Evolutionary conservation across 2,329 filamentous ascomycete species (phyloP).

Genomic region (Xylaria sp.): DNA sequence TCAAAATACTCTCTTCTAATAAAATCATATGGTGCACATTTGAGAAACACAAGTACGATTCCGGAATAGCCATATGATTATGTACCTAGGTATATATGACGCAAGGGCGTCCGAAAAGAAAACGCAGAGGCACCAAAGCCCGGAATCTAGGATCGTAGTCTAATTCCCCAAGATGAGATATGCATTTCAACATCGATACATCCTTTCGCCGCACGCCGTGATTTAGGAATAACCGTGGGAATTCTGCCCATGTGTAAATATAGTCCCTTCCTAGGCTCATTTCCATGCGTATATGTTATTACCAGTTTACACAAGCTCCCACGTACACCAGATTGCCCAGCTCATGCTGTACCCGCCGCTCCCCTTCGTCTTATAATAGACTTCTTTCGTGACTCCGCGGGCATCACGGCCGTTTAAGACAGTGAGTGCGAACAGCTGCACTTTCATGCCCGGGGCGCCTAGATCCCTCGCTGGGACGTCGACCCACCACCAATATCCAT

Average conservation of each 20-base stretch:
- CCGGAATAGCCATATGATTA: not conserved
- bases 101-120: not conserved
- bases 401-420: constrained; percentile 59
- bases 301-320: constrained; percentile 59
- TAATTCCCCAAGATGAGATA: constrained; percentile 3
- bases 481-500: constrained; percentile 83
- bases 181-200: constrained; percentile 1
- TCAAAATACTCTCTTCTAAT: not conserved
- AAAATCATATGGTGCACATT: not conserved
- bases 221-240: not conserved
- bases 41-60: not conserved
- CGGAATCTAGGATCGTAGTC: constrained; percentile 2
- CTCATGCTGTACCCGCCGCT: constrained; percentile 58
- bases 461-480: constrained; percentile 76
- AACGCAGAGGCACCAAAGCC: not conserved
- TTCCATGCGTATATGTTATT: not conserved
- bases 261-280: not conserved
- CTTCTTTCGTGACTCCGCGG: constrained; percentile 60
- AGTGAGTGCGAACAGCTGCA: constrained; percentile 72
- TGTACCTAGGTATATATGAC: not conserved
- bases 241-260: not conserved
- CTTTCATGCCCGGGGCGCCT: constrained; percentile 74
- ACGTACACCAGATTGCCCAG: constrained; percentile 59
- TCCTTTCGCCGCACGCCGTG: constrained; percentile 2
- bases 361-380: constrained; percentile 57